Conservation (phyloP, 2,329 filamentous ascomycete species). For the Pyrenochaeta sp. region DNA sequence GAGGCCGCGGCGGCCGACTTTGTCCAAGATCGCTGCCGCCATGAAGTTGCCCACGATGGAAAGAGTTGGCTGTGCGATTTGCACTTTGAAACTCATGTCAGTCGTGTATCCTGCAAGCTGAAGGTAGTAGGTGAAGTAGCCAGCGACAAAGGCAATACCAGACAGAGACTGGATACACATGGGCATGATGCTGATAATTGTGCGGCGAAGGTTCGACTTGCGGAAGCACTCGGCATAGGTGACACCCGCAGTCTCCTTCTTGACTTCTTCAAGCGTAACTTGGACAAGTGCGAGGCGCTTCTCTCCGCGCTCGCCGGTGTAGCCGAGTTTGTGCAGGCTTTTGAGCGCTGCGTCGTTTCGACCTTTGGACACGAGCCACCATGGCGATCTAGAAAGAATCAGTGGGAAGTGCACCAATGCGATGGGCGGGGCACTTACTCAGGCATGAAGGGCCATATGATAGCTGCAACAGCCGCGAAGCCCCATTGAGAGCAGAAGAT, state of each 20-base stretch:
- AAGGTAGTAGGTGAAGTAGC: slow-evolving; percentile 53
- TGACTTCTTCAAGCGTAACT: slow-evolving; percentile 43
- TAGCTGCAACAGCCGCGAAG: slow-evolving; percentile 43
- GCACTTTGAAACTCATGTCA: slow-evolving; percentile 47
- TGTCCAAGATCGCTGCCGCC: slow-evolving; percentile 2
- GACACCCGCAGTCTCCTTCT: slow-evolving; percentile 61
- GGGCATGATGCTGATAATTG: slow-evolving; percentile 67
- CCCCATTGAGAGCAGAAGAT: slow-evolving; percentile 53
- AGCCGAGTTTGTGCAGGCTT: slow-evolving; percentile 18
- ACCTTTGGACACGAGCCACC: slow-evolving; percentile 73
- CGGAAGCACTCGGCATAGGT: slow-evolving; percentile 83
- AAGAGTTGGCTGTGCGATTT: slow-evolving; percentile 62
- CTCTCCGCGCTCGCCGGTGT: slow-evolving; percentile 11
- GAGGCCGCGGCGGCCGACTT: slow-evolving; percentile 5
- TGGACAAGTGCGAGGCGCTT: slow-evolving; percentile 18
- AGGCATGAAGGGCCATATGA: slow-evolving; percentile 27
- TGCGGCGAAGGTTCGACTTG: slow-evolving; percentile 76
- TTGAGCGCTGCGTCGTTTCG: slow-evolving; percentile 65
- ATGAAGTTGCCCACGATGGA: slow-evolving; percentile 71
- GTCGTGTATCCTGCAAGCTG: slow-evolving; percentile 50
- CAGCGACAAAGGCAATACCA: slow-evolving; percentile 29
- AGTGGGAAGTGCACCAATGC: background rate
- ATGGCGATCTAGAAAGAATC: slow-evolving; percentile 58
- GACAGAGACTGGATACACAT: slow-evolving; percentile 51
- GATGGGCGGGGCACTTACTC: slow-evolving; percentile 9